Evolutionary conservation across 768 basidiomycete genomes (phyloP).

Genomic region (Daedaleopsis nitida): DNA sequence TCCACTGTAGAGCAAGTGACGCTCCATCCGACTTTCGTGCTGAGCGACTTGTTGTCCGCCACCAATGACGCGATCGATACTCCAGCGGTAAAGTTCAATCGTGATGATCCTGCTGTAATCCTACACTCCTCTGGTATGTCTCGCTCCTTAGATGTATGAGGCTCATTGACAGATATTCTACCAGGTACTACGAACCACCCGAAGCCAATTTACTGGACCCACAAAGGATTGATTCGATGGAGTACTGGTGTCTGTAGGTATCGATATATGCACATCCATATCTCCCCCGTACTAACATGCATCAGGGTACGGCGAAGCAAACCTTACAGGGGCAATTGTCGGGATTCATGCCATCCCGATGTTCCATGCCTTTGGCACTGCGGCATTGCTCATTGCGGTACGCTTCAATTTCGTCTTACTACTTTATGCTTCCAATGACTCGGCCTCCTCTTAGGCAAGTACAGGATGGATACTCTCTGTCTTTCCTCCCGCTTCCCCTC

Average conservation of each 20-base stretch:
- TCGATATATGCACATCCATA: neutral
- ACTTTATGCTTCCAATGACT: no score
- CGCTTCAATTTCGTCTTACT: no score
- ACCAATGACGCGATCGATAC: neutral
- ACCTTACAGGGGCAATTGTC: neutral
- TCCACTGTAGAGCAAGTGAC: no score
- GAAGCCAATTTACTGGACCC: neutral
- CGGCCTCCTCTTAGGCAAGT: neutral
- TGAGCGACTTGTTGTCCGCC: no score
- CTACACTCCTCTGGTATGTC: constrained; percentile 9
- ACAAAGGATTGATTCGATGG: neutral
- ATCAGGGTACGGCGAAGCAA: neutral
- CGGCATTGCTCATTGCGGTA: neutral
- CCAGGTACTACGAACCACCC: neutral
- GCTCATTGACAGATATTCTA: neutral
- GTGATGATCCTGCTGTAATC: neutral
- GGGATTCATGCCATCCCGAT: neutral
- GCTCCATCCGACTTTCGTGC: neutral
- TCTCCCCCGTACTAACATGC: neutral
- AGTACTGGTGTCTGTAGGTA: neutral
- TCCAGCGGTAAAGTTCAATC: neutral
- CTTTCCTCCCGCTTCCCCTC: constrained; percentile 25
- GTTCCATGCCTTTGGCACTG: neutral
- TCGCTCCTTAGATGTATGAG: neutral
- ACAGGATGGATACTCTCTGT: constrained; percentile 21